Evolutionary conservation across 768 basidiomycete species (phyloP), one percentile per base, ranked within the genome.

Genomic region (Coprinellus aureogranulatus): DNA sequence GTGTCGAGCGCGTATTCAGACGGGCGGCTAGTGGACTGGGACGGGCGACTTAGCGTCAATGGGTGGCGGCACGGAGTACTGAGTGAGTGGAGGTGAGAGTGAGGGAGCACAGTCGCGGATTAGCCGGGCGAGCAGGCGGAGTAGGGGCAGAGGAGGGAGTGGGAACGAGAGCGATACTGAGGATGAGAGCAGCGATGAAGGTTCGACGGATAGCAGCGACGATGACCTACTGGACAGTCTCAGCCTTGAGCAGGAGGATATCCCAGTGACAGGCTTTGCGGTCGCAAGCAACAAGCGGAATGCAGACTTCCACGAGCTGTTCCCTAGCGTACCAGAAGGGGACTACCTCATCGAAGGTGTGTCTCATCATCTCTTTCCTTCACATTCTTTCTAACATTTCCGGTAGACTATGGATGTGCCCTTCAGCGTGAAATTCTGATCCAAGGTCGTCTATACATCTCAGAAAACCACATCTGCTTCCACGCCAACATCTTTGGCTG

Each of bases 401-500:
- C 34, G n/a, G 6, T 57, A 98, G 97, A 99, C 72, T 99, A 98
- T 64, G 97, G 97, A 5, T 99, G 97, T 67, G 97, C 97, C 0
- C 73, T 98, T 12, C 94, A 98, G 72, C 85, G 94, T 41, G 97
- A 98, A 70, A 98, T 98, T 63, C 79, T 98, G 28, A 89, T 98
- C 42, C 97, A 98, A 79, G 97, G 97, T 4, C 81, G 97, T 11
- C 70, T 99, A 56, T 98, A 98, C 72, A 92, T 98, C 23, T 98
- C 97, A 6, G 96, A 99, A 74, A 98, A 98, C 73, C 95, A 98
- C 68, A 83, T 98, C n/a, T 98, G 94, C 75, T 99, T 98, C 78
- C 92, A 99, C 65, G 96, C 97, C 42, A 98, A 98, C 68, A 98
- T 98, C 44, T 96, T 98, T 72, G 96, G 97, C 42, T 98, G 96